Conservation (phyloP, 345 rosid genomes). For the Bruguiera sexangula region DNA sequence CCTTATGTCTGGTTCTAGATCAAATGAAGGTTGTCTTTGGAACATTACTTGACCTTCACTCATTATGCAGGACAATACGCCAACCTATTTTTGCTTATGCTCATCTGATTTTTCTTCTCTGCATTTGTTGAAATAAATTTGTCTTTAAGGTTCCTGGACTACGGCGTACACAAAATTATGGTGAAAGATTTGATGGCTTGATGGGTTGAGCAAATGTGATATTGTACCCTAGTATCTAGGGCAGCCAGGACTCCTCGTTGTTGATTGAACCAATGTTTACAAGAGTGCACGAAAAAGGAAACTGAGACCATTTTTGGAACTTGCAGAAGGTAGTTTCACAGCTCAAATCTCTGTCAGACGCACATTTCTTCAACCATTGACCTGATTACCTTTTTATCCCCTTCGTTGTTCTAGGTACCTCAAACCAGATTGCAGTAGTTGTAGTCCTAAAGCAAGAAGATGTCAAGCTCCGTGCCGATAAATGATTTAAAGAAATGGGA, state of each 20-base stretch:
- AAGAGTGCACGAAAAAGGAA: conserved; percentile 35
- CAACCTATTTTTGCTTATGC: background rate
- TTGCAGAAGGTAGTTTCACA: conserved; percentile 25
- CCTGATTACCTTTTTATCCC: background rate
- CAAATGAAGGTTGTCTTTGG: background rate
- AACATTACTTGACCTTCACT: background rate
- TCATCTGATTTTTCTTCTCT: background rate
- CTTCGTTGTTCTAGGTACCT: background rate
- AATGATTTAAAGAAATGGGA: conserved; percentile 39
- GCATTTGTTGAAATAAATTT: background rate
- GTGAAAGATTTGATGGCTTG: conserved; percentile 25
- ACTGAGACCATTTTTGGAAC: conserved; percentile 25
- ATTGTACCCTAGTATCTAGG: conserved; percentile 21
- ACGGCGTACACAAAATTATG: conserved; percentile 21
- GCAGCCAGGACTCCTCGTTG: background rate
- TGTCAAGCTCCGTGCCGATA: conserved; percentile 17
- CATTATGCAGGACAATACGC: background rate
- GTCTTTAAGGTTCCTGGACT: conserved; percentile 32
- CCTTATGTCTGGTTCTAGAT: no score
- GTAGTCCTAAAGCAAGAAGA: conserved; percentile 34
- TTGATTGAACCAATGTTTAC: conserved; percentile 41
- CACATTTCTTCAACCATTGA: background rate
- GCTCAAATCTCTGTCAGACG: no score
- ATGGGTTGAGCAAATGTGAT: conserved; percentile 27
- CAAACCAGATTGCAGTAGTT: conserved; percentile 32